Base-by-base conservation (phyloP, 176 grass and related monocot genomes). In the Zoysia japonica region DNA sequence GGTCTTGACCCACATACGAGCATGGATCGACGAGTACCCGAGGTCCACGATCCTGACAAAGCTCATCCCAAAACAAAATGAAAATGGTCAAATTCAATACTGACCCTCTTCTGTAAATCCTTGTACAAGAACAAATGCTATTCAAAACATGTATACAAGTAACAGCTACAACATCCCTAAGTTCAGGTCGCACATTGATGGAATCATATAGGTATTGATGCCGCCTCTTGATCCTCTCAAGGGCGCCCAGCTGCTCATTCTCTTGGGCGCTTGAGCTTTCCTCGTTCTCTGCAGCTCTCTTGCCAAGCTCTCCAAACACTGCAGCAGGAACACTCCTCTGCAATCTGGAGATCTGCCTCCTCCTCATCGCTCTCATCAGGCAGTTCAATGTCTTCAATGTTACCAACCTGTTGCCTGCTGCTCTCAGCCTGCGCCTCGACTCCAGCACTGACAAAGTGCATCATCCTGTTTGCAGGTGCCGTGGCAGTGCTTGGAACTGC, bases 181-280 rank as follows among this genome's bases (percentile, higher is more conserved):
- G 77, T 47, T 1, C 59, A 52, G 28, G 43, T 28, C 71, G 43
- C 49, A 41, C 2, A 65, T 47, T 7, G 28, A 16, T 68, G 69
- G 15, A 19, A 61, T 5, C 64, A 14, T 57, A 53, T 28, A 28
- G 56, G 12, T 92, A 92, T 67, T 91, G 90, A 4, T 86, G 90
- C 14, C 81, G 89, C 79, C 90, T 89, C 86, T 99, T 96, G 5
- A 99, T 93, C 80, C 96, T 95, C 84, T 95, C 92, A 9, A 99
- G 92, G 47, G 96, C 96, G 11, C 96, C 96, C 43, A 99, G 64
- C 64, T 72, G 83, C 16, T 68, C 88, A 15, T 80, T 85, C 88
- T 88, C 92, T 51, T 93, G 76, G n/a, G 80, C 79, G 48, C 75
- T 68, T 2, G 78, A 85, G 51, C 78, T 79, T 65, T 75, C 79